Evolutionary conservation across 495 filamentous ascomycete genomes (phyloP), one percentile per base, ranked within the genome.

Genomic region (Xylaria bambusicola): DNA sequence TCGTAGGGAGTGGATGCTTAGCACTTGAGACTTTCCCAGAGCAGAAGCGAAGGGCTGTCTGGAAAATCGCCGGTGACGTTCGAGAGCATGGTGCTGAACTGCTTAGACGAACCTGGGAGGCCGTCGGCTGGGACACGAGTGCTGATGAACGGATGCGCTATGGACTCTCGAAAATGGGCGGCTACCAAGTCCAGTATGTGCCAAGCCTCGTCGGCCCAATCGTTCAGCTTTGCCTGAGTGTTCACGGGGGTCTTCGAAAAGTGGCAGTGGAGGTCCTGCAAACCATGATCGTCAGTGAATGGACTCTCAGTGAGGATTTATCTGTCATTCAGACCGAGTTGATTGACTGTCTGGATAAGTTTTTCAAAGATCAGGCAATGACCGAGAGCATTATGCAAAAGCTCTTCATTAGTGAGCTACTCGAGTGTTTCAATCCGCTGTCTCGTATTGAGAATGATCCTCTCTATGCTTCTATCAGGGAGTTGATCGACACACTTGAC

Each of bases 41-140:
- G 73, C 94, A 99, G 74, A 98, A 97, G 72, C 79, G 95, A 38
- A 78, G 94, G 24, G 93, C 93, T 3, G 93, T 98, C 13, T 98
- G 95, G 94, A 98, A 98, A 77, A 96, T 99, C 66, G 95, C 92
- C 26, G 95, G 94, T 20, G 94, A 99, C 79, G 91, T 99, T 50
- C 81, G 94, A 52, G 92, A 98, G 70, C 82, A 91, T 63, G 95
- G 94, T 44, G 93, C 94, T 1, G 86, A 92, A 29, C 76, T 99
- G 8, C 74, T 99, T 46, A 82, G 88, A 36, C 78, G 84, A 20
- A 94, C 87, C 29, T 99, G 94, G 94, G 91, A 96, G 70, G 90
- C 93, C 10, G 96, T 99, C 64, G 94, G 94, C 13, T 99, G 94
- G 94, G 94, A 98, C 66, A 90, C 91, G 0, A 89, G 83, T 42